Percentiles rank a stretch among this genome's conserved stretches.
These are phyloP conservation scores for Salix koriyanagi DNA, from an alignment of 345 rosid genomes.

Conservation along the genomic window DNA sequence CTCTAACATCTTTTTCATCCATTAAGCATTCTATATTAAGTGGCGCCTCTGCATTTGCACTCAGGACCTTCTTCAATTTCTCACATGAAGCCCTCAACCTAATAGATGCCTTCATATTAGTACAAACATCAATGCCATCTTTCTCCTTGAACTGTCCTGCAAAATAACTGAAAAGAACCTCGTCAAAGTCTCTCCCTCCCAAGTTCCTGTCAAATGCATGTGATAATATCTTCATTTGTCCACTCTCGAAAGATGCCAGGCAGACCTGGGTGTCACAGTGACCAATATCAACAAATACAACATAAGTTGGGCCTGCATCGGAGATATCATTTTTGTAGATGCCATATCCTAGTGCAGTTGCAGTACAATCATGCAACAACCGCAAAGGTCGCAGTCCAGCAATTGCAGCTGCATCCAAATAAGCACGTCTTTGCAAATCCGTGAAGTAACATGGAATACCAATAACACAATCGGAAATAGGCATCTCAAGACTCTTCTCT, in stretches of 20 bases:
- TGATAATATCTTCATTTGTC: slow-evolving; percentile 49
- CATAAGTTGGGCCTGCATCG: slow-evolving; percentile 30
- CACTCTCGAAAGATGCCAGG: slow-evolving; percentile 45
- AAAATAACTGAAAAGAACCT: slow-evolving; percentile 47
- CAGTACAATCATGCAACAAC: slow-evolving; percentile 63
- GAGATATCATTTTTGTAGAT: slow-evolving; percentile 58
- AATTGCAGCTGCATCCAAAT: slow-evolving; percentile 55
- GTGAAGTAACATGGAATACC: slow-evolving; percentile 63
- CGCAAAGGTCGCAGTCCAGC: slow-evolving; percentile 61
- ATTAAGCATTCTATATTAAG: slow-evolving; percentile 63
- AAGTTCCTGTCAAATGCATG: slow-evolving; percentile 13
- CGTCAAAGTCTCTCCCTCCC: slow-evolving; percentile 44
- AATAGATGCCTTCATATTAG: slow-evolving; percentile 49
- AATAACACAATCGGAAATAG: slow-evolving; percentile 55
- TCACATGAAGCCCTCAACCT: slow-evolving; percentile 60
- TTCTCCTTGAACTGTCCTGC: slow-evolving; percentile 50
- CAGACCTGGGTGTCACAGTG: slow-evolving; percentile 61
- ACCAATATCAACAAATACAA: slow-evolving; percentile 58
- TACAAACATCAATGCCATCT: slow-evolving; percentile 52
- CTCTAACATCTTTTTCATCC: slow-evolving; percentile 67
- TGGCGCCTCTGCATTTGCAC: slow-evolving; percentile 68
- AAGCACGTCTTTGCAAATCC: slow-evolving; percentile 54
- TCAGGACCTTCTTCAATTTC: slow-evolving; percentile 63
- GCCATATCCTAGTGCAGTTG: slow-evolving; percentile 69
- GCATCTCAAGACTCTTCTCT: slow-evolving; percentile 43